These are phyloP conservation scores for Astragalus glycyphyllos DNA, from an alignment of 306 rosid genomes.

Conservation along the genomic window DNA sequence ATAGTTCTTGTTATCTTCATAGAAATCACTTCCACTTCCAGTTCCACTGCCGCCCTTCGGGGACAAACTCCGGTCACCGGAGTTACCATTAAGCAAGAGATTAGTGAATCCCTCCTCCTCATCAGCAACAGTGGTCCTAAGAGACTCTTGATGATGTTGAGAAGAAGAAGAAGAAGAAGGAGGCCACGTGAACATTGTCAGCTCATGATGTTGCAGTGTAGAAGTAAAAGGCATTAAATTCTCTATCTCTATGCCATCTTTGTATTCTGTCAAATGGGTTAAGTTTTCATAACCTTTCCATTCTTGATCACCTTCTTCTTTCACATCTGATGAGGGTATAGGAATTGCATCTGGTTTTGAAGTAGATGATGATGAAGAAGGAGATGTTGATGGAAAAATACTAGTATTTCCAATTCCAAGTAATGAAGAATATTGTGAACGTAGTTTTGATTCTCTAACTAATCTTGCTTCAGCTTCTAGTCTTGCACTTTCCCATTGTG, in stretches of 20 bases:
- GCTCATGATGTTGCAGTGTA: conserved; percentile 50
- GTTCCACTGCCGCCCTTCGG: conserved; percentile 41
- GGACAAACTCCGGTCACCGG: conserved; percentile 55
- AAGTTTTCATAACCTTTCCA: conserved; percentile 58
- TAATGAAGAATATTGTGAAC: conserved; percentile 51
- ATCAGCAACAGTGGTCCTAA: conserved; percentile 26
- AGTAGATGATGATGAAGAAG: conserved; percentile 44
- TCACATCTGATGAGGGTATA: conserved; percentile 7
- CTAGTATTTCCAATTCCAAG: conserved; percentile 29
- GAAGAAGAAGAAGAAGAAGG: too few species aligned
- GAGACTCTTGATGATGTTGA: too few species aligned
- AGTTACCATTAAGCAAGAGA: conserved; percentile 67
- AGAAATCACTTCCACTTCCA: conserved; percentile 34
- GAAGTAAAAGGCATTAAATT: conserved; percentile 51
- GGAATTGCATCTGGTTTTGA: neutral
- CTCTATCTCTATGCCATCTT: conserved; percentile 44
- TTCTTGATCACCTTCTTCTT: conserved; percentile 56
- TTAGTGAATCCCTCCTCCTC: conserved; percentile 85
- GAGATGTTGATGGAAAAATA: conserved; percentile 37
- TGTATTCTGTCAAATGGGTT: conserved; percentile 46
- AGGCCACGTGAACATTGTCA: conserved; percentile 46
- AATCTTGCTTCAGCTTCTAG: conserved; percentile 96
- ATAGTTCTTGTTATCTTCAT: conserved; percentile 76
- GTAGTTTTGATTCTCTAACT: conserved; percentile 82
- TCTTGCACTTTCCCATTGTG: conserved; percentile 98